phyloP scores from a whole-genome alignment of 306 rosid species.

The Hylodesmum podocarpum region DNA sequence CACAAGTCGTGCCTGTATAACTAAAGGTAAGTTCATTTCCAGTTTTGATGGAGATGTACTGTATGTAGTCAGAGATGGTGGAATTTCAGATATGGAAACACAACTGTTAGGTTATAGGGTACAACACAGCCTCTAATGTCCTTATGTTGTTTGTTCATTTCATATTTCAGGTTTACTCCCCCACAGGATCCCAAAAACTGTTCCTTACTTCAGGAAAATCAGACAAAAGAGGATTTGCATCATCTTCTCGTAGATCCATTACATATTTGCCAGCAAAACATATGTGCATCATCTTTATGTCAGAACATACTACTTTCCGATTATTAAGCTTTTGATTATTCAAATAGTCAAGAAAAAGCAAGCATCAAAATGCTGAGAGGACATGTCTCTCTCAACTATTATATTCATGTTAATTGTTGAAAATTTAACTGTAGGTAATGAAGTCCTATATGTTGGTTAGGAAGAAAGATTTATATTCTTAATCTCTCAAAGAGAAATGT shows the following conservation, averaged over 20 bases:
- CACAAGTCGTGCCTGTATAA: not conserved
- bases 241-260: not conserved
- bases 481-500: not conserved
- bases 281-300: not conserved
- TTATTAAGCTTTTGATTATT: not conserved
- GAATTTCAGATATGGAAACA: not conserved
- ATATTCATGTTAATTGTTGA: not conserved
- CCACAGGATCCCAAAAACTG: not conserved
- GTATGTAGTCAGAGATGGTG: not conserved
- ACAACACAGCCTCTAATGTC: not conserved
- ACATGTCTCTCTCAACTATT: not conserved
- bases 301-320: not conserved
- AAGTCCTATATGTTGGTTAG: not conserved
- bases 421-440: not conserved
- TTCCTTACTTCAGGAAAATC: conserved; percentile 43
- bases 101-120: not conserved
- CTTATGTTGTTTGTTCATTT: not conserved
- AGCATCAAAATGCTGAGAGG: not conserved
- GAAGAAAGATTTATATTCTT: not conserved
- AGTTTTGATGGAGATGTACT: conserved; percentile 6
- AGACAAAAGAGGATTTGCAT: conserved; percentile 41
- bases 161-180: conserved; percentile 13
- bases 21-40: not conserved
- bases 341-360: not conserved
- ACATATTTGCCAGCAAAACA: not conserved